Evolutionary conservation across 768 basidiomycete species (phyloP), one percentile per base, ranked within the genome.

Genomic region (Suillus luteus): DNA sequence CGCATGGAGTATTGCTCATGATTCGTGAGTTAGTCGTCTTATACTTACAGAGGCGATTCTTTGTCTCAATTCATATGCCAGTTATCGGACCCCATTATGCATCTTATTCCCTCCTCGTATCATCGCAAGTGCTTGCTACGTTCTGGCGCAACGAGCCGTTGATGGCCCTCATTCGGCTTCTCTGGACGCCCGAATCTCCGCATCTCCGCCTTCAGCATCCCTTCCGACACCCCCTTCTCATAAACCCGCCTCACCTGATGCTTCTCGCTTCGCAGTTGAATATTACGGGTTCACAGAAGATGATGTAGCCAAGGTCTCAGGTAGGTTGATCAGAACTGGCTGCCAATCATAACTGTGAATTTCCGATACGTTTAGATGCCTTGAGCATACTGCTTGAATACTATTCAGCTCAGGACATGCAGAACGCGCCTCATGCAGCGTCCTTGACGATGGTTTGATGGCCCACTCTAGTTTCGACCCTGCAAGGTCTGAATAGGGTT

Each of bases 1-100:
- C 70, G 87, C 91, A 14, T 95, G 92, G 93, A 91, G 90, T 65
- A 80, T 95, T 59, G 89, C 92, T 15, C 91, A 93, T 75, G 93
- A 95, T 79, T 92, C 93, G 93, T 94, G 64, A 76, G 82, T 83
- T 41, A 48, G 57, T 58, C 19, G 27, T 58, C 24, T 15, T 27
- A 58, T 41, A 52, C 41, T 37, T 24, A 49, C 31, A 40, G 59
- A 43, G 57, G 43, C n/a, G 37, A 46, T 52, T 46, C 59, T 1
- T 27, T 41, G 41, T 62, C 43, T 65, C 55, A 64, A 65, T 63
- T 49, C 35, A 41, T 44, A 38, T 43, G 59, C 64, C 70, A 93
- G 93, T 60, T 92, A 88, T 75, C 84, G 93, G 67, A 93, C 90
- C 3, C 91, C 92, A 4, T 76, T 93, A 24, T 93, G 92, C 72